Base-by-base conservation (phyloP, 1,284 basidiomycete species). In the Chiua sp. region DNA sequence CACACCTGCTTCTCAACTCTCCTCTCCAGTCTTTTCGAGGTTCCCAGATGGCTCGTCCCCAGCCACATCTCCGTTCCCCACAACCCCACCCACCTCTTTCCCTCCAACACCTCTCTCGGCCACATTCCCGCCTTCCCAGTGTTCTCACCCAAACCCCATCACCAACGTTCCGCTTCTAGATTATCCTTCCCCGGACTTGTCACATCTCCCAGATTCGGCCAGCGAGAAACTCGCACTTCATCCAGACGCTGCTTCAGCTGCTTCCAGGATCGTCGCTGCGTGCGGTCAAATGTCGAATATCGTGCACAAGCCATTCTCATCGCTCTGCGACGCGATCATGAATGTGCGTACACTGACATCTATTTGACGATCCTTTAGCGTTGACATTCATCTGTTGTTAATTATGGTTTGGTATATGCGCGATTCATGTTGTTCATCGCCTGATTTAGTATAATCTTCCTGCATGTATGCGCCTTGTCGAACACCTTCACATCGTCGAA, bases 301-400 rank as follows among this genome's bases (percentile, higher is more conserved):
- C 28, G 84, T 90, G 20, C 87, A 90, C 69, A 76, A 77, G 13
- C 89, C 90, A 37, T 90, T 90, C 68, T 74, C 88, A 42, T 83
- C 82, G 20, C 73, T 91, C 15, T 88, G 86, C 65, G 88, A 90
- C 68, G 87, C 87, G 3, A 74, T 79, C 13, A 88, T 89, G 85
- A 82, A 79, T 33, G 88, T 90, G 65, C 59, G 85, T 80, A 49
- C 55, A 37, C 30, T 54, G 16, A 13, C 20, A 2, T 37, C 11
- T 23, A 4, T 51, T 20, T 2, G 1, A 15, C 47, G n/a, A 23
- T 26, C 49, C 15, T 39, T 51, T 47, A 20, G 18, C 32, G 23
- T 53, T 68, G 44, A 69, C 15, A 0, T 7, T 50, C 12, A 3
- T 42, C 18, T 10, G 37, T 39, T 12, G 10, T 33, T 46, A 15